Conservation (phyloP, 2,329 filamentous ascomycete species). For the Colletotrichum shisoi region DNA sequence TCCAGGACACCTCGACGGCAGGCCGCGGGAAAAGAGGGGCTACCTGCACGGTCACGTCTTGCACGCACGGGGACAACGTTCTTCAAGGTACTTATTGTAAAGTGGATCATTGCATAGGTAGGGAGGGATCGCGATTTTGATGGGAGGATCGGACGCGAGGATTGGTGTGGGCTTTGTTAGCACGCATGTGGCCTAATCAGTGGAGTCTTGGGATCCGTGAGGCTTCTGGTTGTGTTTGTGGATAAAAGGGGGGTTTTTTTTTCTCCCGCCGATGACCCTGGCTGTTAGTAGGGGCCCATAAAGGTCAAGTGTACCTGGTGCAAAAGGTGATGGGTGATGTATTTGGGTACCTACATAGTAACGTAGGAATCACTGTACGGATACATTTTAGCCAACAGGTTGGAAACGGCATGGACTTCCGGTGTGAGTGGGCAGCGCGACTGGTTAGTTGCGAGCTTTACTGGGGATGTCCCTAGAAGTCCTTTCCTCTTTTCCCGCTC, state of each 20-base stretch:
- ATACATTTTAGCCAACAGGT: background rate
- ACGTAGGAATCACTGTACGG: background rate
- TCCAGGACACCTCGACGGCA: conserved; percentile 24
- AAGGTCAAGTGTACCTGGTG: background rate
- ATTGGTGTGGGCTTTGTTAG: background rate
- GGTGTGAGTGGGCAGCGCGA: no score
- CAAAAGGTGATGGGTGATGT: background rate
- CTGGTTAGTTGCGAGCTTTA: background rate
- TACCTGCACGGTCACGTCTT: background rate
- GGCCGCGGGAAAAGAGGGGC: conserved; percentile 11
- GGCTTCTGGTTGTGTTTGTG: background rate
- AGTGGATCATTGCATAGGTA: conserved; percentile 3
- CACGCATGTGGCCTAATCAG: conserved; percentile 2
- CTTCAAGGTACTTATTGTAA: background rate
- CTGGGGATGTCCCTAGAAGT: background rate
- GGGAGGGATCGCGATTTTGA: conserved; percentile 29
- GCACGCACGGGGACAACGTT: background rate
- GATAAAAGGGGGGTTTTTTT: no score
- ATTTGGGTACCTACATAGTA: background rate
- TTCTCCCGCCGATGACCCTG: no score
- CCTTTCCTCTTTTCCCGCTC: background rate
- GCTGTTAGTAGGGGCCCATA: no score
- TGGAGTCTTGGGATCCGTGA: background rate
- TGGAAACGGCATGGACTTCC: background rate
- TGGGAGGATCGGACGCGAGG: conserved; percentile 32